These are phyloP conservation scores for Staphylotrichum longicolle DNA, from an alignment of 495 filamentous ascomycete species.

Conservation along the genomic window DNA sequence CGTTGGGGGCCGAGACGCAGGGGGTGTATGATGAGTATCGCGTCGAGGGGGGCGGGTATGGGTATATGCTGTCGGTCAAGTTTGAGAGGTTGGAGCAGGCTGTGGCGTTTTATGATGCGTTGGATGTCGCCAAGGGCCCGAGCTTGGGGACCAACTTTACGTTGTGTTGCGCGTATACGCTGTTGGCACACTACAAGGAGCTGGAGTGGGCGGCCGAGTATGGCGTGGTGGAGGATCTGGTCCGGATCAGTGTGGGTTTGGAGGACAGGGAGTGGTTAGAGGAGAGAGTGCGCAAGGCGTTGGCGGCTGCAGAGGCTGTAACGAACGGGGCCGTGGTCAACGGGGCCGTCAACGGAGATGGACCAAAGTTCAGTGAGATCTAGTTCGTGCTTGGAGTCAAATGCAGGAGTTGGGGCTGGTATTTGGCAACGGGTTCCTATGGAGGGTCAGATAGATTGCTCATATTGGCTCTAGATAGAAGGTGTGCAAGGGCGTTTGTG, in stretches of 20 bases:
- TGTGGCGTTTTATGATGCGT: conserved; percentile 26
- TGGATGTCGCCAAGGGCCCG: conserved; percentile 33
- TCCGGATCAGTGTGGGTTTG: conserved; percentile 35
- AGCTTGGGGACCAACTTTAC: conserved; percentile 36
- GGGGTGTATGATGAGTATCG: conserved; percentile 20
- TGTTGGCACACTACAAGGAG: conserved; percentile 32
- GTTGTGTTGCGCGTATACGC: conserved; percentile 31
- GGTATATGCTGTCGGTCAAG: conserved; percentile 29
- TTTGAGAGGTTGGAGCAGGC: conserved; percentile 17
- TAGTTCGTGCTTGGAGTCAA: no score
- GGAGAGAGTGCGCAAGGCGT: conserved; percentile 20
- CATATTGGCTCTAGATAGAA: no score
- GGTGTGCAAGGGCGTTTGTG: no score
- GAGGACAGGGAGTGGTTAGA: conserved; percentile 29
- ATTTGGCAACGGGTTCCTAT: no score
- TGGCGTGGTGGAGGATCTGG: conserved; percentile 33
- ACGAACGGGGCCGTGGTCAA: neutral
- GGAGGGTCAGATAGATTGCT: no score
- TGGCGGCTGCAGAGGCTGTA: conserved; percentile 14
- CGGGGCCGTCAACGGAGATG: neutral
- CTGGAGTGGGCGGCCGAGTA: conserved; percentile 28
- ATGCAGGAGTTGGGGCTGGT: no score
- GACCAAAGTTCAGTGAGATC: no score
- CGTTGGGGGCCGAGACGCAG: conserved; percentile 20
- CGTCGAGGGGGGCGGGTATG: conserved; percentile 15